phyloP scores from a whole-genome alignment of 1,284 basidiomycete genomes.

The Tilletia setariae region DNA sequence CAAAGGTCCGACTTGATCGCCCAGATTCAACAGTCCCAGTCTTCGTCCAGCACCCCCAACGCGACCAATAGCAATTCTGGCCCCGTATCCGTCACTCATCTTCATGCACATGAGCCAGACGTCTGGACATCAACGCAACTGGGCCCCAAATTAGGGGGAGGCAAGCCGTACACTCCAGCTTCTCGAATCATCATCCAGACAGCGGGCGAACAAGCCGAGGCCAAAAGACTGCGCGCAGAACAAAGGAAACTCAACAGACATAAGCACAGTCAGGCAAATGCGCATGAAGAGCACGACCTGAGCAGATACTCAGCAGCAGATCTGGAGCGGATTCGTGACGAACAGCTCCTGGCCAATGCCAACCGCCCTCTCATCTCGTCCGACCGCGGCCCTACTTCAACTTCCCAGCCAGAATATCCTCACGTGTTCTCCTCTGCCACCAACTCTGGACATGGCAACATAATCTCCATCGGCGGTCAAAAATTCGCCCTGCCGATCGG shows the following conservation, averaged over 20 bases:
- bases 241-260: constrained; percentile 24
- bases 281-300: constrained; percentile 40
- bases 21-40: neutral
- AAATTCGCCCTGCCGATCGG: constrained; percentile 81
- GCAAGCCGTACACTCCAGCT: constrained; percentile 47
- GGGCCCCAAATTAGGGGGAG: neutral
- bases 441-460: constrained; percentile 60
- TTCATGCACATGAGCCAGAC: too few relatives aligned
- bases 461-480: constrained; percentile 69
- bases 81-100: neutral
- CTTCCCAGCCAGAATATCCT: constrained; percentile 66
- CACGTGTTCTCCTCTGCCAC: constrained; percentile 79
- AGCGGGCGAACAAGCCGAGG: constrained; percentile 43
- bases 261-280: constrained; percentile 18
- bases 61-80: neutral
- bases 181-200: constrained; percentile 51
- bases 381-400: constrained; percentile 62
- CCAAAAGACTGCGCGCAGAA: constrained; percentile 33
- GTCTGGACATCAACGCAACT: neutral
- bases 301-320: constrained; percentile 61
- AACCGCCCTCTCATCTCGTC: constrained; percentile 66
- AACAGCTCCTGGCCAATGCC: constrained; percentile 62
- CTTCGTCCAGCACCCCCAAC: neutral
- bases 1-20: too few relatives aligned
- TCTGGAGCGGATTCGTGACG: constrained; percentile 67